Conservation (phyloP, 164 flowering plant genomes). For the Vitis riparia region DNA sequence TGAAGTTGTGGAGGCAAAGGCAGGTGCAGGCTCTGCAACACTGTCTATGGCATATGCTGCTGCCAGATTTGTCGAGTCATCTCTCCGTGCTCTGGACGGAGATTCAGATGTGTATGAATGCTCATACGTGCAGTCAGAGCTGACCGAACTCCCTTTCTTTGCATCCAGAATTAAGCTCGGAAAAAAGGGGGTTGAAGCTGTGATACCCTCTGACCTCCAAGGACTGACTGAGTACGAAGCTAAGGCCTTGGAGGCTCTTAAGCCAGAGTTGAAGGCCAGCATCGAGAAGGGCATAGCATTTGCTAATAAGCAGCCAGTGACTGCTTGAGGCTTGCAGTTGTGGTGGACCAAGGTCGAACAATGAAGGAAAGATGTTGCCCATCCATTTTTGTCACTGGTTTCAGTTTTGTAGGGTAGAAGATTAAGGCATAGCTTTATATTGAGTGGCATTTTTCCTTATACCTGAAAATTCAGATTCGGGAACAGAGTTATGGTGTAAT, state of each 20-base stretch:
- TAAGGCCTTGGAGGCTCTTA: conserved; percentile 67
- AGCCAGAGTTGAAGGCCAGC: conserved; percentile 68
- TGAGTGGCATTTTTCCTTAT: no score
- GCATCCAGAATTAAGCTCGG: conserved; percentile 69
- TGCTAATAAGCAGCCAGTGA: conserved; percentile 48
- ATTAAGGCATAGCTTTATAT: background rate
- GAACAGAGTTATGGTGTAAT: no score
- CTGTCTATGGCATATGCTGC: conserved; percentile 84
- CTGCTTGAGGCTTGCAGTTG: conserved; percentile 27
- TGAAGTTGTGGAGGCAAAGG: conserved; percentile 78
- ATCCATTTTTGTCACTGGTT: conserved; percentile 15
- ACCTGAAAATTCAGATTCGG: no score
- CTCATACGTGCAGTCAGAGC: conserved; percentile 51
- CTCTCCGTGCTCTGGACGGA: conserved; percentile 74
- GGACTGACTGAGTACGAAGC: conserved; percentile 59
- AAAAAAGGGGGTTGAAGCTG: conserved; percentile 61
- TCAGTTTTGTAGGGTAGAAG: conserved; percentile 31
- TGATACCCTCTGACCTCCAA: conserved; percentile 56
- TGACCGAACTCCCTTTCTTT: conserved; percentile 73
- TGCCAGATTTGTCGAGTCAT: conserved; percentile 74
- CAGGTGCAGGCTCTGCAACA: conserved; percentile 77
- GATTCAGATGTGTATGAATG: conserved; percentile 74
- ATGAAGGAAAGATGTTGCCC: background rate
- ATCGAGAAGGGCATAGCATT: conserved; percentile 71
- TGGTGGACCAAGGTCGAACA: conserved; percentile 9